phyloP scores from a whole-genome alignment of 495 filamentous ascomycete genomes.

The Neurospora discreta region DNA sequence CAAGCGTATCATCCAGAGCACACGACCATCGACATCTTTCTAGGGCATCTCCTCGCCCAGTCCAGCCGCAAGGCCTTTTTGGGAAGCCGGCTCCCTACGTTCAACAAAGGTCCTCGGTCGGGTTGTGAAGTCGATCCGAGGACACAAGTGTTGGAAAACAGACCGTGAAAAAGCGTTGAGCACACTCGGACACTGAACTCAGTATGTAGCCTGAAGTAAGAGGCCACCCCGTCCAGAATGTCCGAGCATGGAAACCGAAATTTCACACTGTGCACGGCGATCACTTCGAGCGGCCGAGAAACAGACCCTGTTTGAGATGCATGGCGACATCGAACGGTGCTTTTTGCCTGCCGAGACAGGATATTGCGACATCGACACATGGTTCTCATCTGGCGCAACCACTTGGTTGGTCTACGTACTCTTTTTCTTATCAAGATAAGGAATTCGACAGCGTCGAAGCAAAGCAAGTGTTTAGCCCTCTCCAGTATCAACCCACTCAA shows the following conservation, averaged over 20 bases:
- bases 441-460: neutral
- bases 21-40: neutral
- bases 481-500: neutral
- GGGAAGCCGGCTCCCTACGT: neutral
- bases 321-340: neutral
- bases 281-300: neutral
- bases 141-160: neutral
- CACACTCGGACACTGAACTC: too few relatives aligned
- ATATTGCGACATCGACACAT: neutral
- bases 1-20: neutral
- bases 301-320: neutral
- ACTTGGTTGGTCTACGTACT: neutral
- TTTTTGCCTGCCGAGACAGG: neutral
- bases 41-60: neutral
- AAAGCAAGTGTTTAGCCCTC: neutral
- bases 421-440: neutral
- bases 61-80: neutral
- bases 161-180: neutral
- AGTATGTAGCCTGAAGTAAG: neutral
- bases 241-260: neutral
- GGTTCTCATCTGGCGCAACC: neutral
- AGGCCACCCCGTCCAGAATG: neutral
- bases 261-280: neutral
- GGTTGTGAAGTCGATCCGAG: neutral
- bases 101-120: neutral